These are phyloP conservation scores for Saccharum officinarum DNA, from an alignment of 176 grass and related monocot genomes.

Conservation along the genomic window DNA sequence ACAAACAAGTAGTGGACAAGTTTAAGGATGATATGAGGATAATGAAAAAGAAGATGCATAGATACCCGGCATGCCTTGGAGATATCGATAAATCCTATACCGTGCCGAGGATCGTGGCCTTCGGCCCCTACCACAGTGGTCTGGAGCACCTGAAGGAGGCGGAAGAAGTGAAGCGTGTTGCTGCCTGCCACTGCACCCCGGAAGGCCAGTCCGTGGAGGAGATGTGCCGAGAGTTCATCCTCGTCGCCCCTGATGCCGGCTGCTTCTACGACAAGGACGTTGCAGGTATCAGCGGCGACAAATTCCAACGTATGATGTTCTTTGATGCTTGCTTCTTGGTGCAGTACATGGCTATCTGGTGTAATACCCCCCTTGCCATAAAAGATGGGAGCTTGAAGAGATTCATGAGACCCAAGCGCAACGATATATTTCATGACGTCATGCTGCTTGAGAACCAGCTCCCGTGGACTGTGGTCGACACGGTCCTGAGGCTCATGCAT, in stretches of 20 bases:
- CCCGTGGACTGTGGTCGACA: background rate
- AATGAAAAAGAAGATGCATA: background rate
- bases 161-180: background rate
- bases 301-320: background rate
- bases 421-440: background rate
- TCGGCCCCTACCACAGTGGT: background rate
- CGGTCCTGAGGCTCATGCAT: background rate
- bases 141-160: background rate
- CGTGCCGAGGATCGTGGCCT: background rate
- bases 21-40: background rate
- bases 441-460: constrained; percentile 17
- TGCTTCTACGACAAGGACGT: background rate
- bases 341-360: background rate
- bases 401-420: background rate
- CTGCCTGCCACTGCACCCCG: background rate
- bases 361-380: background rate
- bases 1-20: fast-evolving
- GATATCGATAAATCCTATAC: background rate
- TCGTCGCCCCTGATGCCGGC: fast-evolving
- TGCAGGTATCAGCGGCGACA: background rate
- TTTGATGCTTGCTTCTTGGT: constrained; percentile 4
- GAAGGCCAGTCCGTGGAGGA: background rate
- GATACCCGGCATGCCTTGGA: background rate
- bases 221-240: background rate
- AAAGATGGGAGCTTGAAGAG: background rate